Conservation (phyloP, 169 alveolate species). For the Eimeria acervulina region DNA sequence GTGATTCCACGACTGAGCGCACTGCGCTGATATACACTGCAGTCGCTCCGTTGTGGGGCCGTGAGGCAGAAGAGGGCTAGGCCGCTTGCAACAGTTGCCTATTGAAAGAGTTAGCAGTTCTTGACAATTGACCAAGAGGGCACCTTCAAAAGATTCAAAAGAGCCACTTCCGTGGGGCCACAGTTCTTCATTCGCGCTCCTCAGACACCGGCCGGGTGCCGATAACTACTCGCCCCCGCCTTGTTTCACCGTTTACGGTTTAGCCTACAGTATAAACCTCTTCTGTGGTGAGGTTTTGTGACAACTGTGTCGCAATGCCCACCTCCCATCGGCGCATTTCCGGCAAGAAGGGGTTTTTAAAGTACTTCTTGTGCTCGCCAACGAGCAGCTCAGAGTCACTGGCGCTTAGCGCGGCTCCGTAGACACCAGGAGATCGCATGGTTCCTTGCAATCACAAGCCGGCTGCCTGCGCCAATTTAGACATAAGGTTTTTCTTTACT, state of each 20-base stretch:
- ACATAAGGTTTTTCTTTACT: not conserved
- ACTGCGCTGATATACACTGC: not conserved
- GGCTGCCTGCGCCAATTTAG: not conserved
- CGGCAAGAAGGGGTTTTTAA: not conserved
- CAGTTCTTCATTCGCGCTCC: not conserved
- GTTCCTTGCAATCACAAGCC: not conserved
- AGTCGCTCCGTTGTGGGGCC: constrained; percentile 31
- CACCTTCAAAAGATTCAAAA: not conserved
- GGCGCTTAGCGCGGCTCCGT: not conserved
- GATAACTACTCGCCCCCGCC: not conserved
- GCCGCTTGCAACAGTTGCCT: not conserved
- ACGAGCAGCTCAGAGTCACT: not conserved
- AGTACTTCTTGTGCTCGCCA: not conserved
- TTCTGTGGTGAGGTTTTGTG: not conserved
- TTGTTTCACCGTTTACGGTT: not conserved
- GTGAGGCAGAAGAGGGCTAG: not conserved
- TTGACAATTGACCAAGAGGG: not conserved
- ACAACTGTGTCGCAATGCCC: not conserved
- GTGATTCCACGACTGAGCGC: not conserved
- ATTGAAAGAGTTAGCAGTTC: not conserved
- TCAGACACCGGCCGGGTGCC: not conserved
- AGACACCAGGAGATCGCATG: not conserved
- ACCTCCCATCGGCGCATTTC: not conserved
- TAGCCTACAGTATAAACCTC: not conserved
- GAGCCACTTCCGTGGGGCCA: not conserved